These are phyloP conservation scores for Myriosclerotinia duriaeana DNA, from an alignment of 2,329 filamentous ascomycete species.

Conservation along the genomic window DNA sequence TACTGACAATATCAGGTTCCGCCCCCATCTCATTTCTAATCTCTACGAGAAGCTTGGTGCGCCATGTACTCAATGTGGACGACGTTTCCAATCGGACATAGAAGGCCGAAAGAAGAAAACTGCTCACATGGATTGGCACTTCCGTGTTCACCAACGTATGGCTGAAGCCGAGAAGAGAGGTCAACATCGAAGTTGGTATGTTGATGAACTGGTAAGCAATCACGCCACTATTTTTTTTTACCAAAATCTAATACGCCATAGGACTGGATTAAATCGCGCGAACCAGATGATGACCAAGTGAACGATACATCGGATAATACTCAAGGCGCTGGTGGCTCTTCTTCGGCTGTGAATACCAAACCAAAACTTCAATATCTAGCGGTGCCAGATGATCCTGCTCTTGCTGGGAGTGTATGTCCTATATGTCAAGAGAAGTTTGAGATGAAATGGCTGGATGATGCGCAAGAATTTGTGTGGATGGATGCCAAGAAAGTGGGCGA, in stretches of 20 bases:
- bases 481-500: slow-evolving; percentile 77
- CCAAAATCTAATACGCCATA: slow-evolving; percentile 43
- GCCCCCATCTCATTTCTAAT: slow-evolving; percentile 68
- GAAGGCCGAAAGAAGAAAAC: slow-evolving; percentile 84
- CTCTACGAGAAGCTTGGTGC: slow-evolving; percentile 82
- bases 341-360: slow-evolving; percentile 46
- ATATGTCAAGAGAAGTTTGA: slow-evolving; percentile 97
- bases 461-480: slow-evolving; percentile 96
- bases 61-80: slow-evolving; percentile 87
- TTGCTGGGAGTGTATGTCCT: slow-evolving; percentile 77
- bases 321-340: slow-evolving; percentile 44
- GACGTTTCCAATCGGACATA: slow-evolving; percentile 75
- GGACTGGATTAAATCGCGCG: slow-evolving; percentile 88
- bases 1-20: slow-evolving; percentile 53
- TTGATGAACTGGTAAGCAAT: slow-evolving; percentile 73
- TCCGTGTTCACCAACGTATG: slow-evolving; percentile 86
- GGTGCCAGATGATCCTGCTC: slow-evolving; percentile 74
- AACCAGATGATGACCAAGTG: slow-evolving; percentile 69
- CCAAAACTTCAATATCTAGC: slow-evolving; percentile 69
- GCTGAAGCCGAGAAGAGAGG: slow-evolving; percentile 81
- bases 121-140: slow-evolving; percentile 97
- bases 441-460: slow-evolving; percentile 86
- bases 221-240: background rate
- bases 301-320: slow-evolving; percentile 43
- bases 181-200: slow-evolving; percentile 91